Base-by-base conservation (phyloP, 805 yeast genomes). In the Saccharomycopsis lassenensis region DNA sequence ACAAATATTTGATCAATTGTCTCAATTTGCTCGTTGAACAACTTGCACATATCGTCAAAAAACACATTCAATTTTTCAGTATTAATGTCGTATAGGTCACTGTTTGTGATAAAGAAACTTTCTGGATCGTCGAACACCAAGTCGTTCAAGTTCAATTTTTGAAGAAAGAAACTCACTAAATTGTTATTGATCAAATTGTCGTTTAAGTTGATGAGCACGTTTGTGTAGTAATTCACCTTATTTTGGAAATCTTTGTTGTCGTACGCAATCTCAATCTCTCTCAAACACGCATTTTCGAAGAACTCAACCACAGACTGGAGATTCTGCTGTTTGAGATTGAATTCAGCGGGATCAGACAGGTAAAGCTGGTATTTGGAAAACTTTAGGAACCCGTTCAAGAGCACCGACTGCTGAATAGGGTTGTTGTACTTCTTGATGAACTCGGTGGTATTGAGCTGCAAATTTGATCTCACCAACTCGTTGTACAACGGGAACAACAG, bases 261-360 rank as follows among this genome's bases (percentile, higher is more conserved):
- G 41, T 67, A 65, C 43, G 68, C 76, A 21, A 64, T 55, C 35
- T 80, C 87, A 40, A 82, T 63, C 50, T 84, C 93, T 31, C 73
- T 56, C 11, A 83, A 52, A 5, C 80, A 64, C 0, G 91, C 82
- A 50, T 69, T 78, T 27, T 79, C 77, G 50, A 84, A 82, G 14
- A 82, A 61, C 48, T 79, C 89, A 25, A 74, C 53, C 8, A 77
- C 61, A 3, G 79, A 63, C 24, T 64, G 66, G 31, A 79, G 55
- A 41, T 71, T 41, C 21, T 47, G 52, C 7, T 28, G 30, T 8
- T 43, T 43, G 7, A 50, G 27, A 27, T 52, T 52, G 7, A 67
- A 48, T 51, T 63, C 46, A 51, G 59, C 41, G 48, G 58, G 32
- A 43, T 37, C 38, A 10, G 30, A 17, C 40, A 50, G 47, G 57